Evolutionary conservation across 495 filamentous ascomycete genomes (phyloP), one percentile per base, ranked within the genome.

Genomic region (Lasiosphaeris hirsuta): DNA sequence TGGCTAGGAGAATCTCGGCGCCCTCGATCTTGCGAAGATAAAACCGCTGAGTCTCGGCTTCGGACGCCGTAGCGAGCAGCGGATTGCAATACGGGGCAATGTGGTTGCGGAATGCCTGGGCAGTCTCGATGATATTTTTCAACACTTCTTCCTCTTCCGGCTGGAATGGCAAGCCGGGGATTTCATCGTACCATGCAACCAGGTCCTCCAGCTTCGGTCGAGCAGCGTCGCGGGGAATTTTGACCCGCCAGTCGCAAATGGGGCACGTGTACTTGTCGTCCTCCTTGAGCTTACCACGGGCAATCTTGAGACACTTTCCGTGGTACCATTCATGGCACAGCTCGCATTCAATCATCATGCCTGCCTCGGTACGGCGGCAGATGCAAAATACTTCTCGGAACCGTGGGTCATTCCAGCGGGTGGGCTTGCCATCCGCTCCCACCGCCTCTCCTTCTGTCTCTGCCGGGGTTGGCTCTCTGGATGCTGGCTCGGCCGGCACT

Each of bases 291-390:
- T 97, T 97, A 11, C 94, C 94, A 43, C 94, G 83, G 13, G 95
- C 95, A 57, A 99, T 97, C 77, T 99, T 99, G 37, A 99, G 80
- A 67, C 94, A 99, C 72, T 97, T 97, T 39, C 93, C 91, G 64
- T 99, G 94, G 65, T 99, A 99, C 94, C 94, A 99, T 74, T 99
- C 94, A 62, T 96, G 92, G 71, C 94, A 99, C 36, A 96, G 76
- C 70, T 96, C 93, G 72, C 94, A 99, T 69, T 99, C 94, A 61
- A 99, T 96, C 94, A 99, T 99, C 88, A 97, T 93, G 18, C 94
- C 94, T 37, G 93, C 90, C 70, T 99, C 94, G 14, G 87, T 85
- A 57, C 86, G 86, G 54, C 94, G 86, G 72, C 94, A 99, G 63
- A 99, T 96, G 72, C 94, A 99, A 72, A 97, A 99, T 3, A 97